Conservation (phyloP, 768 basidiomycete species). For the Tricholoma matsutake region DNA sequence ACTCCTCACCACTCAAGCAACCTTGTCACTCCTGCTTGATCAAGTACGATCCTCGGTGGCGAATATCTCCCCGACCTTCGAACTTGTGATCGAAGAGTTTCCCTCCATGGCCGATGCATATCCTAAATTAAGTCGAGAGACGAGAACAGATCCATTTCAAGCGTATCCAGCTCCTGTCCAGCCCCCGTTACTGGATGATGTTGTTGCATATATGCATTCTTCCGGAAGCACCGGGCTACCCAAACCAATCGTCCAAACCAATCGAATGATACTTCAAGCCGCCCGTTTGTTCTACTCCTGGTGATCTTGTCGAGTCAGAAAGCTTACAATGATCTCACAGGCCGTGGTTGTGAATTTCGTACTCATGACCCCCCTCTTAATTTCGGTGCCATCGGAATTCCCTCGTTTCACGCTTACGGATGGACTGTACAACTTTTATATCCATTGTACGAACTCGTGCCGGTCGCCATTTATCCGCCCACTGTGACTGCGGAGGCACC, state of each 20-base stretch:
- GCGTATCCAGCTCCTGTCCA: slow-evolving; percentile 20
- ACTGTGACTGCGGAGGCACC: slow-evolving; percentile 12
- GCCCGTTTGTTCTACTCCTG: too few relatives aligned
- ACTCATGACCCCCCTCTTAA: slow-evolving; percentile 15
- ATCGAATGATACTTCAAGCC: not conserved
- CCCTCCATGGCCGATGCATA: slow-evolving; percentile 30
- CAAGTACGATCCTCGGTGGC: slow-evolving; percentile 22
- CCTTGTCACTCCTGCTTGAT: slow-evolving; percentile 27
- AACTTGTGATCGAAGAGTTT: slow-evolving; percentile 29
- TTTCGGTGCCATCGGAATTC: slow-evolving; percentile 29
- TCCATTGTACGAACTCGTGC: slow-evolving; percentile 17
- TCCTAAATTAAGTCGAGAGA: slow-evolving; percentile 38
- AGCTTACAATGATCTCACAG: too few relatives aligned
- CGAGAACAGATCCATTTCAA: slow-evolving; percentile 21
- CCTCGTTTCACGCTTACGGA: slow-evolving; percentile 37
- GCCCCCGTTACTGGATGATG: slow-evolving; percentile 8
- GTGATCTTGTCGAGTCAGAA: too few relatives aligned
- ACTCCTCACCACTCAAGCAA: slow-evolving; percentile 32
- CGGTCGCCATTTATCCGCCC: slow-evolving; percentile 31
- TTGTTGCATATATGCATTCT: slow-evolving; percentile 41
- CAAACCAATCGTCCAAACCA: slow-evolving; percentile 35
- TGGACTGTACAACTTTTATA: slow-evolving; percentile 23
- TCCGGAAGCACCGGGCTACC: slow-evolving; percentile 49
- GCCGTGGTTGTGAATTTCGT: not conserved
- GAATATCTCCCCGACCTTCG: slow-evolving; percentile 14